Percentiles rank a stretch among this genome's conserved stretches.
Evolutionary conservation across 306 rosid genomes (phyloP).

Genomic region (Neltuma alba): DNA sequence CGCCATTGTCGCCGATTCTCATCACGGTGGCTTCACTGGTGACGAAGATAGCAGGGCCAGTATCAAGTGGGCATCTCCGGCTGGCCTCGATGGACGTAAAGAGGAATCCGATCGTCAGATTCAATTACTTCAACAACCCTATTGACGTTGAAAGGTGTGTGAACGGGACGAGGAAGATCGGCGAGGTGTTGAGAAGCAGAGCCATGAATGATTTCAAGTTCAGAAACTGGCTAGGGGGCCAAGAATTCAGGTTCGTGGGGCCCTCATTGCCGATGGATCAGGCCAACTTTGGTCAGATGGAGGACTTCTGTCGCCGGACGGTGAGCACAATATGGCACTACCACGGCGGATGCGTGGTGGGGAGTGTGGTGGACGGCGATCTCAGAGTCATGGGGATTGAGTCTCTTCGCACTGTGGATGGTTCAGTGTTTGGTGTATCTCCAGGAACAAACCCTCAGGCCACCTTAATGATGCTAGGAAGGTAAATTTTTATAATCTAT

Average conservation of each 20-base stretch:
- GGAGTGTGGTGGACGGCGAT: conserved; percentile 76
- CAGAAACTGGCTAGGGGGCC: conserved; percentile 57
- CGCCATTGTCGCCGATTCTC: conserved; percentile 60
- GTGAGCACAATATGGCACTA: conserved; percentile 96
- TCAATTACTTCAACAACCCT: conserved; percentile 70
- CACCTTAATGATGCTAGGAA: conserved; percentile 86
- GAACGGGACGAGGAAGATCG: conserved; percentile 71
- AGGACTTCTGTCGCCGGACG: conserved; percentile 71
- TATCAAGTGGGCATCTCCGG: conserved; percentile 58
- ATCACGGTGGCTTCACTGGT: conserved; percentile 79
- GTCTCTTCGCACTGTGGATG: conserved; percentile 79
- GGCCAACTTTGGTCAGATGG: conserved; percentile 48
- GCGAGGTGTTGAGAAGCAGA: conserved; percentile 56
- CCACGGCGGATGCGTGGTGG: conserved; percentile 88
- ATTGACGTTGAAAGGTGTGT: conserved; percentile 75
- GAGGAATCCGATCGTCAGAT: conserved; percentile 70
- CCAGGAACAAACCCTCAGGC: conserved; percentile 98
- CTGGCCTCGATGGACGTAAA: conserved; percentile 66
- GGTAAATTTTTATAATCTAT: conserved; percentile 34
- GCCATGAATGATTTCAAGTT: conserved; percentile 70
- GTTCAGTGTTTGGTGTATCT: conserved; percentile 73
- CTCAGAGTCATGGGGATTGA: conserved; percentile 56
- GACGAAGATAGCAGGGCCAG: conserved; percentile 73
- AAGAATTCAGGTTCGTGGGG: conserved; percentile 72
- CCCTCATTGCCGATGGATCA: conserved; percentile 68